A percentile compares a stretch with the other conserved stretches of the same genome.
Evolutionary conservation across 2,329 filamentous ascomycete genomes (phyloP).

Genomic region (Pyrenochaeta sp.): DNA sequence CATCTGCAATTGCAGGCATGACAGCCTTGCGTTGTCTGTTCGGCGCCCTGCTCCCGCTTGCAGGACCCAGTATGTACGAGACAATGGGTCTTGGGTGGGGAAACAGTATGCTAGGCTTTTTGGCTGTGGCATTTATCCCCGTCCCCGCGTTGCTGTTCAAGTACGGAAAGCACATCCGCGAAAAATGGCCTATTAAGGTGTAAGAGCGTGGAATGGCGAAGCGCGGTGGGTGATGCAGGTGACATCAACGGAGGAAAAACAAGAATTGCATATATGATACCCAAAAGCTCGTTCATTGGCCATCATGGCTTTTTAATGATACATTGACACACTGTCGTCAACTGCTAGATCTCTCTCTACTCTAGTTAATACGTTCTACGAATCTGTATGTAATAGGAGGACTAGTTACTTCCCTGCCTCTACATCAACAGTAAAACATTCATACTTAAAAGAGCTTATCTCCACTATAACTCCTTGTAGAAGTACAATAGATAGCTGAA

Average conservation of each 20-base stretch:
- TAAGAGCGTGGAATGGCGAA: not conserved
- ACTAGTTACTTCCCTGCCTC: too few species aligned
- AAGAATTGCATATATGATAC: not conserved
- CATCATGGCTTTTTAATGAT: too few species aligned
- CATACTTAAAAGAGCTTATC: too few species aligned
- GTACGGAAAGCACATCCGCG: slow-evolving; percentile 43
- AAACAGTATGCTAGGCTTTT: slow-evolving; percentile 47
- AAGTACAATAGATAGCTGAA: too few species aligned
- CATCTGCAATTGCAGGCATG: slow-evolving; percentile 45
- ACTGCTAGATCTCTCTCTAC: too few species aligned
- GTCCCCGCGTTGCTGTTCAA: slow-evolving; percentile 43
- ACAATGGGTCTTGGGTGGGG: slow-evolving; percentile 47
- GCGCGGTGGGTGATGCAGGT: not conserved
- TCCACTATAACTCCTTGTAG: too few species aligned
- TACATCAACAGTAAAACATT: too few species aligned
- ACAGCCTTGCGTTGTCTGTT: slow-evolving; percentile 44
- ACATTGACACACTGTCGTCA: too few species aligned
- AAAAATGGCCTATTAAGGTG: slow-evolving; percentile 39
- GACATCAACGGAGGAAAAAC: not conserved
- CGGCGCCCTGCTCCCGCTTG: slow-evolving; percentile 46
- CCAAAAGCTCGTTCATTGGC: not conserved
- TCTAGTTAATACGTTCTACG: too few species aligned
- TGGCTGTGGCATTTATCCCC: slow-evolving; percentile 47
- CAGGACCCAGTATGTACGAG: slow-evolving; percentile 46
- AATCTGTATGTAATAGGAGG: too few species aligned